Base-by-base conservation (phyloP, 2,329 filamentous ascomycete genomes). In the Fusarium sp. region DNA sequence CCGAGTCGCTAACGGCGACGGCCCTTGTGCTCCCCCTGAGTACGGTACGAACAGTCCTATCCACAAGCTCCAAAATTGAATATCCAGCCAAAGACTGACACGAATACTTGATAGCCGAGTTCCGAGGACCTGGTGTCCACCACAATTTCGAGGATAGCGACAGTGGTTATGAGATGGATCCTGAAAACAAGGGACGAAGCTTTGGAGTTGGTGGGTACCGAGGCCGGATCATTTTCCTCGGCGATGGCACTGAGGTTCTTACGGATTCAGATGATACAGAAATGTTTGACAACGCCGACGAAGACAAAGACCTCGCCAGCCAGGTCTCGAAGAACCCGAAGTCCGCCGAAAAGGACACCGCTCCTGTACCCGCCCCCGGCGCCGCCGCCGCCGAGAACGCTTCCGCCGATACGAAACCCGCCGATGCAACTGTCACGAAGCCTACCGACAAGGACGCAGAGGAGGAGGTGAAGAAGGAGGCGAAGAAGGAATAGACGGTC, bases 11-110 rank as follows among this genome's bases (percentile, higher is more conserved):
- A 95, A 95, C 80, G 96, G 95, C 83, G 96, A 99, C 83, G 96
- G 96, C 77, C 96, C 96, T 81, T 98, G 95, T 86, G 96, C 96
- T 81, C 96, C 96, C 83, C 96, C 95, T 79, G 96, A 99, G 90
- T 99, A 98, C 87, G 96, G 96, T 95, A 95, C 91, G 94, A 89
- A 84, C 84, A 80, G 80, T 71, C 80, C 83, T 82, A 81, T 63
- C 61, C 25, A n/a, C 40, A 50, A 54, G 47, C 55, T 61, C 50
- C 34, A 44, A 42, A 42, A 46, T 49, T 49, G 40, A 24, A 45
- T 10, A 16, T 14, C 40, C 25, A 52, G 62, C 45, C 25, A 62
- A 34, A 54, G 50, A 61, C 73, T 75, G 58, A 75, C 68, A 51
- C 44, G 38, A 58, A 30, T 46, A 18, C 57, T 45, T 22, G 56